phyloP scores from a whole-genome alignment of 2,329 filamentous ascomycete genomes.

The Fusarium succisae region DNA sequence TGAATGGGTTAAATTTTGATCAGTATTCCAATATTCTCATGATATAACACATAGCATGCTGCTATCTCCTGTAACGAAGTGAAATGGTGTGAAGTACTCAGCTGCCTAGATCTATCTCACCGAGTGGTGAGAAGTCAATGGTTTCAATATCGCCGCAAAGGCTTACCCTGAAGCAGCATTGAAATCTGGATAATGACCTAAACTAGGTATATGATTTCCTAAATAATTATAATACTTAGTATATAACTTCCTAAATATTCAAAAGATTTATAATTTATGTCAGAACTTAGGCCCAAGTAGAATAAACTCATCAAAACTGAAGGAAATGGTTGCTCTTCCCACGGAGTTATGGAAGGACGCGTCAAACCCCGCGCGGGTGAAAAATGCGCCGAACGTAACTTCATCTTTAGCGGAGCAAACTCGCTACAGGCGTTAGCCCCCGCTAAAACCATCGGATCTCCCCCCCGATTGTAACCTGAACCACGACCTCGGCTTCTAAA shows the following conservation, averaged over 20 bases:
- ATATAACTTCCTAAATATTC: rapidly evolving
- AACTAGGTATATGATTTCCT: too few relatives aligned
- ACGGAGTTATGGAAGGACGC: too few relatives aligned
- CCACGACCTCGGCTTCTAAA: not conserved
- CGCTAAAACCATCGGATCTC: not conserved
- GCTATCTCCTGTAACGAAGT: too few relatives aligned
- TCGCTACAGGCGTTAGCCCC: not conserved
- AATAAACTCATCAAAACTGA: not conserved
- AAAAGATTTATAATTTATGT: rapidly evolving
- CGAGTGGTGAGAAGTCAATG: too few relatives aligned
- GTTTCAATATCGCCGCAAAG: not conserved
- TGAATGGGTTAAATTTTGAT: not conserved
- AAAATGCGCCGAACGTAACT: not conserved
- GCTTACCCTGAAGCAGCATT: not conserved
- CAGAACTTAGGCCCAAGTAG: rapidly evolving
- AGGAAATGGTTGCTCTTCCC: rapidly evolving
- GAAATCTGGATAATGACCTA: not conserved
- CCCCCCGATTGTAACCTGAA: not conserved
- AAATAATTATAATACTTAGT: rapidly evolving
- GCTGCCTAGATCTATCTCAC: too few relatives aligned
- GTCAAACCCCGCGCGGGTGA: not conserved
- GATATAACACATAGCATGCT: rapidly evolving
- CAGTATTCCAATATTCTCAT: rapidly evolving
- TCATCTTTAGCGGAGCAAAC: too few relatives aligned
- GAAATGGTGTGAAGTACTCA: too few relatives aligned